These are phyloP conservation scores for Globisporangium nunn DNA, from an alignment of 352 stramenopile genomes.

Conservation along the genomic window DNA sequence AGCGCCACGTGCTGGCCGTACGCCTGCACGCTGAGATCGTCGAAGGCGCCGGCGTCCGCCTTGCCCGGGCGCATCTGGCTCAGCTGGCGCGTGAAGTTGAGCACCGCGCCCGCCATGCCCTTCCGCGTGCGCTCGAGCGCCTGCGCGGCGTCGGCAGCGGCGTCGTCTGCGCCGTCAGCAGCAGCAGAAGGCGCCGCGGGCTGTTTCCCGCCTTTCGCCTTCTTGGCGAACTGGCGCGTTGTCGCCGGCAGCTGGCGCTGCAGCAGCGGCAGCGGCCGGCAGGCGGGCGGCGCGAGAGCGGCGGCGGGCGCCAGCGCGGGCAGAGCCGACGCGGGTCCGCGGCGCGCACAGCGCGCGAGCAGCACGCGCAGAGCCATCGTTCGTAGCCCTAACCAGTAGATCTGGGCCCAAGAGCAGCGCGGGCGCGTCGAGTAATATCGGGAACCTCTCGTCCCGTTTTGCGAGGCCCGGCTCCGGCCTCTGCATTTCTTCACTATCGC, in stretches of 20 bases:
- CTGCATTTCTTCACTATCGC: not conserved
- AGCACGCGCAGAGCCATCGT: slow-evolving; percentile 13
- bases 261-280: not conserved
- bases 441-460: too few relatives aligned
- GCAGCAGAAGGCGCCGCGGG: slow-evolving; percentile 3
- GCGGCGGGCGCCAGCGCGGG: not conserved
- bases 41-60: slow-evolving; percentile 76
- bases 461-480: not conserved
- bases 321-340: not conserved
- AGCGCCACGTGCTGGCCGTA: slow-evolving; percentile 76
- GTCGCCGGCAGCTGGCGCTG: slow-evolving; percentile 2
- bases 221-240: slow-evolving; percentile 59
- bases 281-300: slow-evolving; percentile 5
- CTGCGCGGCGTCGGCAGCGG: slow-evolving; percentile 14
- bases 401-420: not conserved
- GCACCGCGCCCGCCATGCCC: slow-evolving; percentile 74
- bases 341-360: slow-evolving; percentile 6
- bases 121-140: slow-evolving; percentile 58
- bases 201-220: slow-evolving; percentile 38
- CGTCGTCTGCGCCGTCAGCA: slow-evolving; percentile 3
- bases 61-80: slow-evolving; percentile 74
- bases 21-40: slow-evolving; percentile 70
- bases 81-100: slow-evolving; percentile 69
- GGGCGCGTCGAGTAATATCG: too few relatives aligned
- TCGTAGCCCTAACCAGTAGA: not conserved